A percentile compares a stretch with the other conserved stretches of the same genome.
These are phyloP conservation scores for Penicillium sp. DNA, from an alignment of 2,329 filamentous ascomycete genomes.

Conservation along the genomic window DNA sequence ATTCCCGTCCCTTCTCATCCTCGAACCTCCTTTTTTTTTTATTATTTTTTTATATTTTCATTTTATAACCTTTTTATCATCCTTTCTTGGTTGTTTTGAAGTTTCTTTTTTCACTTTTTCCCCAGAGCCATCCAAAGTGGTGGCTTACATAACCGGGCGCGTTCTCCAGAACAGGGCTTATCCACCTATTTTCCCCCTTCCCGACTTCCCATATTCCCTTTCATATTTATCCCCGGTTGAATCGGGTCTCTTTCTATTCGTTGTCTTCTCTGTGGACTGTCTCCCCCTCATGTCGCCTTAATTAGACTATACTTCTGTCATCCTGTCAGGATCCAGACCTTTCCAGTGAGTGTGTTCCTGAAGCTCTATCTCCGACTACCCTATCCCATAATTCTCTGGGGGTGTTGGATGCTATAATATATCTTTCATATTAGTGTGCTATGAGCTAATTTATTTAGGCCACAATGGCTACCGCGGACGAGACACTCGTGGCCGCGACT, in stretches of 20 bases:
- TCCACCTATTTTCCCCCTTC: conserved; percentile 11
- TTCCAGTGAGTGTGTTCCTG: conserved; percentile 24
- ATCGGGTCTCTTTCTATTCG: conserved; percentile 9
- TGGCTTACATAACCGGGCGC: conserved; percentile 11
- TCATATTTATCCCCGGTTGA: conserved; percentile 12
- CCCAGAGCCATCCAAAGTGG: neutral
- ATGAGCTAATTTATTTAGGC: conserved; percentile 27
- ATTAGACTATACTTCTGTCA: conserved; percentile 20
- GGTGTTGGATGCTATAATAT: neutral
- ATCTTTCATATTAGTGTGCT: neutral
- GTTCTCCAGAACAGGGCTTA: neutral
- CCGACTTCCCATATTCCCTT: conserved; percentile 10
- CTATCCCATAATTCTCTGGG: neutral
- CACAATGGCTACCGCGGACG: conserved; percentile 48
- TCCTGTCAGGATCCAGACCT: conserved; percentile 29
- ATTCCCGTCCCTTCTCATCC: neutral
- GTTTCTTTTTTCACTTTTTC: neutral
- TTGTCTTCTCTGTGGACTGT: neutral
- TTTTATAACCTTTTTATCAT: neutral
- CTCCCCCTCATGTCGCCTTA: conserved; percentile 31
- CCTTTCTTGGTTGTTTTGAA: neutral
- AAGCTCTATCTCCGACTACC: neutral
- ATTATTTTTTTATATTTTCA: neutral
- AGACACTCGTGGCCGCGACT: conserved; percentile 48
- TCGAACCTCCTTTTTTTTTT: neutral